These are phyloP conservation scores for Pyrenophora teres DNA, from an alignment of 2,329 filamentous ascomycete genomes.

Conservation along the genomic window DNA sequence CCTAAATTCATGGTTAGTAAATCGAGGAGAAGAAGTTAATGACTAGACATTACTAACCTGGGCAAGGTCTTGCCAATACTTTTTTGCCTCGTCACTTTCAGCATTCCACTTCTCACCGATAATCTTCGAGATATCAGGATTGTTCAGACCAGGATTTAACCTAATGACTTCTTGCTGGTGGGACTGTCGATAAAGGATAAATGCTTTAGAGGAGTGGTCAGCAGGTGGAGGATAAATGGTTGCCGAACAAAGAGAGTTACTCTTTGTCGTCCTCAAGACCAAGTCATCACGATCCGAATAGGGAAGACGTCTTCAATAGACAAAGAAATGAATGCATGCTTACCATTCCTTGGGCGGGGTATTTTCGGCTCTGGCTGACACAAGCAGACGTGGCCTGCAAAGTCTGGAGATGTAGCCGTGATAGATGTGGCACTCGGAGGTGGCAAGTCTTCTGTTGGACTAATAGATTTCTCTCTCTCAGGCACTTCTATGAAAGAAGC, in stretches of 20 bases:
- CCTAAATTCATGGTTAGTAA: constrained; percentile 50
- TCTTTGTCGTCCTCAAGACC: constrained; percentile 32
- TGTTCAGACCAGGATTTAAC: constrained; percentile 85
- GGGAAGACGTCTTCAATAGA: constrained; percentile 13
- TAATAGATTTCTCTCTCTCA: constrained; percentile 21
- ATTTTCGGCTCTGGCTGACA: constrained; percentile 75
- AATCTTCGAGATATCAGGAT: constrained; percentile 96
- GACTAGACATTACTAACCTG: constrained; percentile 60
- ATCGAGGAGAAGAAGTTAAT: not conserved
- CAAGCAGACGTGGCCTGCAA: constrained; percentile 63
- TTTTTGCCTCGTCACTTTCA: constrained; percentile 74
- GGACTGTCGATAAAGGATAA: constrained; percentile 95
- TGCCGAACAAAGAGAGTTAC: constrained; percentile 34
- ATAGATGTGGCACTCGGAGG: constrained; percentile 35
- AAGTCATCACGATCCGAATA: constrained; percentile 14
- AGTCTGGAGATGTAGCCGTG: constrained; percentile 31
- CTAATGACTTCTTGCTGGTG: constrained; percentile 82
- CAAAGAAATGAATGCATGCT: constrained; percentile 45
- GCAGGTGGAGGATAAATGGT: constrained; percentile 23
- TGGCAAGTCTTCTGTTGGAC: constrained; percentile 24
- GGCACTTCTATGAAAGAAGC: constrained; percentile 26
- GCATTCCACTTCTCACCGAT: constrained; percentile 91
- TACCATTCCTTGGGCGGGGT: constrained; percentile 72
- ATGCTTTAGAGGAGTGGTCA: constrained; percentile 66
- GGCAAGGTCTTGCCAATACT: constrained; percentile 85